Conservation (phyloP, 257 asterid species). For the Ballota nigra region DNA sequence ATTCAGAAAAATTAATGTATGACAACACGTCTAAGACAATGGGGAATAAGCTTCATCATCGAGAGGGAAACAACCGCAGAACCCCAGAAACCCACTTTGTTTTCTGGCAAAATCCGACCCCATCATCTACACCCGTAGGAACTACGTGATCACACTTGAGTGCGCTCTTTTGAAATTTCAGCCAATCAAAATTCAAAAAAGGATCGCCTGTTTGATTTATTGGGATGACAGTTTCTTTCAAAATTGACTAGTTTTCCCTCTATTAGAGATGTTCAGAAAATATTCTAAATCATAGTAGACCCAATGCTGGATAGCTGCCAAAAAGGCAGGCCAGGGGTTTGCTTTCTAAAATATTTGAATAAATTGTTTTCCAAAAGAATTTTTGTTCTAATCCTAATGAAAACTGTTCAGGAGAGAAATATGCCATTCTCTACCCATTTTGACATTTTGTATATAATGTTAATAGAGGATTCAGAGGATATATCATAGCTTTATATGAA, state of each 20-base stretch:
- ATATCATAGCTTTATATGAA: constrained; percentile 4
- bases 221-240: background rate
- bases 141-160: background rate
- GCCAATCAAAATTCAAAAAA: background rate
- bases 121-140: background rate
- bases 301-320: background rate
- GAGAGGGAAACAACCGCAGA: background rate
- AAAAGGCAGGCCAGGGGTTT: background rate
- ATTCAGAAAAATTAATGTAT: background rate
- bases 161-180: background rate
- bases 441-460: background rate
- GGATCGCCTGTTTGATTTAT: background rate
- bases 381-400: background rate
- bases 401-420: background rate
- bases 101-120: background rate
- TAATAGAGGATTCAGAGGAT: constrained; percentile 6
- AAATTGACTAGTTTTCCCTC: background rate
- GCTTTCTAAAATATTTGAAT: background rate
- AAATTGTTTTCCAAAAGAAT: background rate
- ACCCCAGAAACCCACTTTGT: background rate
- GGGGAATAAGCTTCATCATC: background rate
- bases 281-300: background rate
- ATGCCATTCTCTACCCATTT: background rate
- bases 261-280: background rate
- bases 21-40: background rate